Evolutionary conservation across 2,329 filamentous ascomycete species (phyloP).

Genomic region (Trichothecium roseum): DNA sequence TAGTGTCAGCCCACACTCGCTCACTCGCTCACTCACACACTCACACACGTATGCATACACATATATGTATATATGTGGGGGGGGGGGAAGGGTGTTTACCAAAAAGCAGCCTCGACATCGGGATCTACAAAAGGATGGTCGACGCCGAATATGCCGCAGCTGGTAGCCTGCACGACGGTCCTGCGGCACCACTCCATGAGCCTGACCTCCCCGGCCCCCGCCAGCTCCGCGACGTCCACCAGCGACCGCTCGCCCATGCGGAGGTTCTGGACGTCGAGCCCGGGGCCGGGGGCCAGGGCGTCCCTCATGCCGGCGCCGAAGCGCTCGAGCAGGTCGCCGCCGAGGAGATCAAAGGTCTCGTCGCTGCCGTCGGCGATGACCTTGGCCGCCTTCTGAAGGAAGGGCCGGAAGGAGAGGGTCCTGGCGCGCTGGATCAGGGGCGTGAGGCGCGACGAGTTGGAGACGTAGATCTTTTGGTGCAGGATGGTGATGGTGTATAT

Average conservation of each 20-base stretch:
- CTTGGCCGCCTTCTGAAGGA: conserved; percentile 11
- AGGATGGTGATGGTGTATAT: conserved; percentile 16
- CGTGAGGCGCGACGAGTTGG: conserved; percentile 13
- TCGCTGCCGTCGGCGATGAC: conserved; percentile 5
- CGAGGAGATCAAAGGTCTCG: conserved; percentile 6
- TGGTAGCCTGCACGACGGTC: conserved; percentile 7
- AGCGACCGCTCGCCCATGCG: conserved; percentile 7
- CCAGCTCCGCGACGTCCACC: conserved; percentile 5
- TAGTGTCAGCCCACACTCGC: no score
- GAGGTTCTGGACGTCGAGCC: conserved; percentile 10
- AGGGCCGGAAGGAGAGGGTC: conserved; percentile 15
- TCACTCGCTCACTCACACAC: no score
- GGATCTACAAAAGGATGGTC: conserved; percentile 7
- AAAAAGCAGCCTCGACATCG: conserved; percentile 6
- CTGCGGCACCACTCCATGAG: conserved; percentile 7
- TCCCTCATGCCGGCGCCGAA: conserved; percentile 4
- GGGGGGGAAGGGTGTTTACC: no score
- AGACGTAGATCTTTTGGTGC: conserved; percentile 17
- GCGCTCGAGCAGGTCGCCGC: conserved; percentile 2
- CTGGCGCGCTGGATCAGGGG: conserved; percentile 13
- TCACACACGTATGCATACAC: no score
- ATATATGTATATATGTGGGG: no score
- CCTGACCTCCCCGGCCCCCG: conserved; percentile 1
- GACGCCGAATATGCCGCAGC: conserved; percentile 7
- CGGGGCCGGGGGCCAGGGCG: conserved; percentile 7